Conservation (phyloP, 495 filamentous ascomycete species). For the Neurospora sp. region DNA sequence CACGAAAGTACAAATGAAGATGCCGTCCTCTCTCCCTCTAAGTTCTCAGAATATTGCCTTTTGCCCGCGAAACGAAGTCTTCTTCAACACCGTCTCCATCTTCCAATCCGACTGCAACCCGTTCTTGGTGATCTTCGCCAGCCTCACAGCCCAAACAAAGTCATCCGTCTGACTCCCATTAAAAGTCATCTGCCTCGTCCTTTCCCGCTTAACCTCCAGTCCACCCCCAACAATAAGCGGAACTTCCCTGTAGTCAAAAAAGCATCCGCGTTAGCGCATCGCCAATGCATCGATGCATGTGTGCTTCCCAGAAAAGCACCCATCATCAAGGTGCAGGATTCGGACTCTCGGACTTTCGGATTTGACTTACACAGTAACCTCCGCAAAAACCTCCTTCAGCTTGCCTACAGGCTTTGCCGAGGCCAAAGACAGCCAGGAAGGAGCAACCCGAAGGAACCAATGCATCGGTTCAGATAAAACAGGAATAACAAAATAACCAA, state of each 20-base stretch:
- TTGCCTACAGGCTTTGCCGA: too few species aligned
- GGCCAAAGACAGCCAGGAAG: background rate
- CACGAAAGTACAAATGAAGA: background rate
- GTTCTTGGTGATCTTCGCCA: slow-evolving; percentile 6
- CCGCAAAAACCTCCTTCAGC: background rate
- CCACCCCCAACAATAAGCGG: background rate
- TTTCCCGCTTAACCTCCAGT: background rate
- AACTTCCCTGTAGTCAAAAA: background rate
- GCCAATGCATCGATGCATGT: too few species aligned
- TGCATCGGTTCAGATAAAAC: too few species aligned
- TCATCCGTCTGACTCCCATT: background rate
- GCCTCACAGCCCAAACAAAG: slow-evolving; percentile 8
- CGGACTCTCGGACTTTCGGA: too few species aligned
- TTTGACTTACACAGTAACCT: background rate
- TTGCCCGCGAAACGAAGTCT: background rate
- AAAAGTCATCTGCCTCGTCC: background rate
- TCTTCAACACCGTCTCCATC: background rate
- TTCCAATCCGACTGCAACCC: background rate
- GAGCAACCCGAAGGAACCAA: background rate
- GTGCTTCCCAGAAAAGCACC: background rate
- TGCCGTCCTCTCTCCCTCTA: background rate
- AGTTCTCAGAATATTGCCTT: background rate
- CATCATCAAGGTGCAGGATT: background rate
- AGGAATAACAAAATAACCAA: too few species aligned
- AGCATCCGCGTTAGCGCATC: background rate